Base-by-base conservation (phyloP, 805 yeast genomes). In the Cyberlindnera mycetangii region DNA sequence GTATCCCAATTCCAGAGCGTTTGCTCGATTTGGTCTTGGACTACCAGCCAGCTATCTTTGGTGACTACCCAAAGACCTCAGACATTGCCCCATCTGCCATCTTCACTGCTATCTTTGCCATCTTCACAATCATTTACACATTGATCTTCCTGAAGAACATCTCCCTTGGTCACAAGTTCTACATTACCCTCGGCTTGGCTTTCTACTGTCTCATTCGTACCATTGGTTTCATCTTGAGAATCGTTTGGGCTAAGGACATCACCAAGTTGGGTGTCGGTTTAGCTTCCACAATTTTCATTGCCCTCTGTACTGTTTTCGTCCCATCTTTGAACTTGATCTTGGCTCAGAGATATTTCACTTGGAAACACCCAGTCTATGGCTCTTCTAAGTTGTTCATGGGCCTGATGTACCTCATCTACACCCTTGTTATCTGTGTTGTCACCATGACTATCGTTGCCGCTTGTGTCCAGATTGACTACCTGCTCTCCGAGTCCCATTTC, bases 281-380 rank as follows among this genome's bases (percentile, higher is more conserved):
- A 41, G 66, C 81, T 5, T 70, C 79, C 4, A 79, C 76, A 30
- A 78, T 82, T 35, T 72, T 84, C 44, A 58, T 78, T 21, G 72
- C 79, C 50, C 65, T 81, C 17, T 79, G 88, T n/a, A 74, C 81
- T 15, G 75, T 80, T 19, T 61, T 79, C 35, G 58, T 84, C 40
- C 76, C 79, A 37, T 71, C 84, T 6, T 68, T 80, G 56, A 81
- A 81, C 56, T 70, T 83, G 62, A 74, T 83, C 21, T 64, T 85
- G 45, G 87, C 87, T 9, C 89, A 83, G 62, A 75, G 90, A 61
- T 66, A 83, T 22, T 82, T 83, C 66, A 81, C 87, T 11, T 84
- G 89, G 89, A 71, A 82, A 63, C 90, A 85, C 61, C 90, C 92
- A 11, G 78, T 76, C 33, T 76, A 78, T 15, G 90, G 89, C 31